Base-by-base conservation (phyloP, 805 yeast genomes). In the Starmerella potacharoeniae region DNA sequence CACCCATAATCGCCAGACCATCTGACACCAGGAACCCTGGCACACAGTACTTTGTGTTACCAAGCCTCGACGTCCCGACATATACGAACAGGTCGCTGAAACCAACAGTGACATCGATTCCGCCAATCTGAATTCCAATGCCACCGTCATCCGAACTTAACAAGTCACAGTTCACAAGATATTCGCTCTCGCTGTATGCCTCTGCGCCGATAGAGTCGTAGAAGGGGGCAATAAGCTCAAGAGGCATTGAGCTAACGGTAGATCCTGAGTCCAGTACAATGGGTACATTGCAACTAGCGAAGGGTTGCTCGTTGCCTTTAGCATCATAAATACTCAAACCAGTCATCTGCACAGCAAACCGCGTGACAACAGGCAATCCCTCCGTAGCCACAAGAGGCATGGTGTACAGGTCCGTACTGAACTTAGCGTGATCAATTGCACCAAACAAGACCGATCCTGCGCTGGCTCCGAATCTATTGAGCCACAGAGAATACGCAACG, bases 251-350 rank as follows among this genome's bases (percentile, higher is more conserved):
- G 28, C 75, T 65, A 29, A 73, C 62, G 5, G 82, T 72, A 5
- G 83, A 72, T 22, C 84, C 83, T 1, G 82, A 74, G 64, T 81
- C 86, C 35, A 81, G 65, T n/a, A 61, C 52, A 1, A 56, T 58
- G 0, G 61, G 60, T 3, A 55, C 13, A 13, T 51, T 44, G 35
- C 59, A 58, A 17, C 51, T 35, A 5, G 55, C 57, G 6, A 58
- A 29, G 7, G 33, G 37, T 14, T 33, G 51, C 3, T 41, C 30
- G 2, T 16, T 17, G 6, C 40, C 44, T 1, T n/a, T 36, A 1
- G 22, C 5, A 17, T 52, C 53, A 48, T 28, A 55, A 2, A 47
- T 39, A 2, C 56, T 47, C 28, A 62, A 31, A 6, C 65, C 65
- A 29, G 57, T 55, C 36, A 62, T 53, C 58, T 57, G 56, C 10